Conservation (phyloP, 2,329 filamentous ascomycete genomes). For the Acephala macrosclerotiorum region DNA sequence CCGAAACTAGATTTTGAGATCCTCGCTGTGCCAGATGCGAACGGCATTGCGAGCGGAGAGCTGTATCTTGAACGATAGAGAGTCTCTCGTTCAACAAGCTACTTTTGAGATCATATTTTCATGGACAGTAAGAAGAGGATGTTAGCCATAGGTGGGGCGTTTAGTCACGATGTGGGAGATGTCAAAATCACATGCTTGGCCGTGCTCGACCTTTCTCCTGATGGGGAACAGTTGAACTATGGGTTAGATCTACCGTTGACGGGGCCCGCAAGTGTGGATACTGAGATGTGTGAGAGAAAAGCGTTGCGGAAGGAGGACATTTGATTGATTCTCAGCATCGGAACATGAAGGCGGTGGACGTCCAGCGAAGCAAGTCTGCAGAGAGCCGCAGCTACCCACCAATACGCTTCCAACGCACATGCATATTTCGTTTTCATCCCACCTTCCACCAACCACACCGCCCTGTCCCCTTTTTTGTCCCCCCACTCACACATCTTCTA, state of each 20-base stretch:
- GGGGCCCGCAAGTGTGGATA: neutral
- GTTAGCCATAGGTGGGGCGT: neutral
- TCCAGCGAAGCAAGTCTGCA: neutral
- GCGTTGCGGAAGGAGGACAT: neutral
- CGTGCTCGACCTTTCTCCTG: neutral
- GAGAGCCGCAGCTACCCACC: neutral
- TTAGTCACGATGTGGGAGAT: neutral
- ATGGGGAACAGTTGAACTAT: neutral
- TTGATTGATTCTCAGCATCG: too few relatives aligned
- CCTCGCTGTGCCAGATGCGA: conserved; percentile 63
- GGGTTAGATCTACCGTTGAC: neutral
- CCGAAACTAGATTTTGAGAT: conserved; percentile 70
- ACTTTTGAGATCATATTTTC: neutral
- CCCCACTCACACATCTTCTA: neutral
- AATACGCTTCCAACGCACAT: neutral
- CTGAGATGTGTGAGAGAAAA: neutral
- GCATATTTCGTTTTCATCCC: neutral
- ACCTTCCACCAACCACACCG: neutral
- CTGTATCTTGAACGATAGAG: conserved; percentile 60
- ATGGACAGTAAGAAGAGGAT: neutral
- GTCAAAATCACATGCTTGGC: neutral
- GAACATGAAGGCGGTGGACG: too few relatives aligned
- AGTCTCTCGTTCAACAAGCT: neutral
- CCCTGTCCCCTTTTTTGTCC: neutral
- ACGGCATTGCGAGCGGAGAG: conserved; percentile 62